Conservation (phyloP, 2,329 filamentous ascomycete species). For the Cryphonectria radicalis region DNA sequence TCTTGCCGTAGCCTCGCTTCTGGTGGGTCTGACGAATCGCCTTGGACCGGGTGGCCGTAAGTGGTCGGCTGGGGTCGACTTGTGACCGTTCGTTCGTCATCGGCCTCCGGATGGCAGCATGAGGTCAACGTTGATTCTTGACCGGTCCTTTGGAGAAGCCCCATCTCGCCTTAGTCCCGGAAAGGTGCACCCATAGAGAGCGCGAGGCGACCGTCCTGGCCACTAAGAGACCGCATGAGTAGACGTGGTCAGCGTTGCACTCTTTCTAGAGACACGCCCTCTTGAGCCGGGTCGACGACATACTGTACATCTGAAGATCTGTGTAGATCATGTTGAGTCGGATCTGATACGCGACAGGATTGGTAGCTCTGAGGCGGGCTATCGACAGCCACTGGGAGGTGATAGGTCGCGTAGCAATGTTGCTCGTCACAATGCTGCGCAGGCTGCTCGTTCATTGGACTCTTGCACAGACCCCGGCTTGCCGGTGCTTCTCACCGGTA, state of each 20-base stretch:
- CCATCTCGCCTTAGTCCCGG: neutral
- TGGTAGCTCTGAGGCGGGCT: neutral
- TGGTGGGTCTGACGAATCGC: neutral
- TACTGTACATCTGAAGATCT: neutral
- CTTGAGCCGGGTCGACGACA: neutral
- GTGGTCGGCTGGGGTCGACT: neutral
- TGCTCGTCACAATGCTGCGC: neutral
- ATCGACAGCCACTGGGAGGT: neutral
- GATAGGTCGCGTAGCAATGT: neutral
- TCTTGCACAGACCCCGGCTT: neutral
- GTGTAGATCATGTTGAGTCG: neutral
- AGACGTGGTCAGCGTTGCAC: neutral
- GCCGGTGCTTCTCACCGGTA: neutral
- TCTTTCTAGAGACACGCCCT: constrained; percentile 2
- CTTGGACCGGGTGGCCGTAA: neutral
- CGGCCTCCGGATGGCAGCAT: neutral
- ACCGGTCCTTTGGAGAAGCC: neutral
- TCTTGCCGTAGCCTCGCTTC: neutral
- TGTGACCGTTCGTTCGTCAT: neutral
- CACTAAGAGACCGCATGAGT: neutral
- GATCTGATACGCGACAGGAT: neutral
- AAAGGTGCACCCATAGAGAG: neutral
- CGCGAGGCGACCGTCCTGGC: neutral
- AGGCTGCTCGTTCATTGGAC: constrained; percentile 2
- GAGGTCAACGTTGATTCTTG: neutral